Percentiles rank a stretch among this genome's conserved stretches.
These are phyloP conservation scores for Aspergillus costaricaensis DNA, from an alignment of 2,329 filamentous ascomycete genomes.

Conservation along the genomic window DNA sequence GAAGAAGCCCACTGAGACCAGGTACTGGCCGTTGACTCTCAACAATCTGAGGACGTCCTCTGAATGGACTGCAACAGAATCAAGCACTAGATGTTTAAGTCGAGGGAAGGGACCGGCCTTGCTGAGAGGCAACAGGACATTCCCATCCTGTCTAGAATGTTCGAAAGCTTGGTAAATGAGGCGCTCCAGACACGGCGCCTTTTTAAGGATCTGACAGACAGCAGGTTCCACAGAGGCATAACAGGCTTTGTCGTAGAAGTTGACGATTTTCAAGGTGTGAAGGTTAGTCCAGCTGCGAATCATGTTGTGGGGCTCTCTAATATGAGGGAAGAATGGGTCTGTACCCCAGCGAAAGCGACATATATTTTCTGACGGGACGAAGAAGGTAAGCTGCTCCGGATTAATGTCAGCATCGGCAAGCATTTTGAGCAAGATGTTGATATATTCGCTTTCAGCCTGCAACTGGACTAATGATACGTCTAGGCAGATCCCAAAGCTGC, in stretches of 20 bases:
- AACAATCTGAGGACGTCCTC: too few species aligned
- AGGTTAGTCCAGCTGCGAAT: not conserved
- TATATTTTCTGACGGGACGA: too few species aligned
- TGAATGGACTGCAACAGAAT: too few species aligned
- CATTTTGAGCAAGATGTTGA: not conserved
- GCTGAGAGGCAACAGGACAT: not conserved
- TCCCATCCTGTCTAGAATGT: not conserved
- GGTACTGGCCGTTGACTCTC: too few species aligned
- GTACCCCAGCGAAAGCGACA: too few species aligned
- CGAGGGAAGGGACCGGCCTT: not conserved
- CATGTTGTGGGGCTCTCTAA: not conserved
- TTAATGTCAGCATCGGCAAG: not conserved
- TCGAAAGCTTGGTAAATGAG: not conserved
- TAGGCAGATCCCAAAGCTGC: not conserved
- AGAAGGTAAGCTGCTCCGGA: not conserved
- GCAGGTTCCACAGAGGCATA: not conserved
- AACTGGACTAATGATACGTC: not conserved
- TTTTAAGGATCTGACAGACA: not conserved
- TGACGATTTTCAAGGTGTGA: not conserved
- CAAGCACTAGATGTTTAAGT: not conserved
- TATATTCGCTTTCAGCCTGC: not conserved
- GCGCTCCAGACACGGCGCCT: not conserved
- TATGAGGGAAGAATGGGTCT: too few species aligned
- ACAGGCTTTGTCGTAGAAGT: not conserved
- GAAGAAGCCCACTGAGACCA: too few species aligned